These are phyloP conservation scores for Hygrocybe coccinea DNA, from an alignment of 768 basidiomycete species.

Conservation along the genomic window DNA sequence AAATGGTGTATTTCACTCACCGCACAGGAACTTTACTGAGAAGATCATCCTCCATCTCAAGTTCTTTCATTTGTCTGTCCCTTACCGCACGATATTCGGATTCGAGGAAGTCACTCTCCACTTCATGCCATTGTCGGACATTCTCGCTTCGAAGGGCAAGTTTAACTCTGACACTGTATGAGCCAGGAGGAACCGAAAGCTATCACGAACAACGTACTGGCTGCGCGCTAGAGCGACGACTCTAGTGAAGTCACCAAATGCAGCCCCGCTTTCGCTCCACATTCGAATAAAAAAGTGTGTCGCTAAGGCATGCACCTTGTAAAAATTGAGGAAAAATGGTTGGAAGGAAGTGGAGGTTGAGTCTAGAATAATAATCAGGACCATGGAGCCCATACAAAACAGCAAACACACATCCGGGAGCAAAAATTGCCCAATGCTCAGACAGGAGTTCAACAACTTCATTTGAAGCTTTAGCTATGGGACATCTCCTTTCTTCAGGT, in stretches of 20 bases:
- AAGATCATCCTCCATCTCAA: slow-evolving; percentile 84
- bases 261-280: slow-evolving; percentile 86
- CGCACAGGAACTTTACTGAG: slow-evolving; percentile 80
- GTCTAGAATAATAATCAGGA: slow-evolving; percentile 40
- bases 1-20: slow-evolving; percentile 38
- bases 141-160: slow-evolving; percentile 72
- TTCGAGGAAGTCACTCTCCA: slow-evolving; percentile 76
- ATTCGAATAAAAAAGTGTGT: slow-evolving; percentile 86
- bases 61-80: slow-evolving; percentile 84
- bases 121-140: slow-evolving; percentile 73
- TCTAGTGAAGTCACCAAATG: slow-evolving; percentile 68
- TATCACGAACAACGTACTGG: slow-evolving; percentile 54
- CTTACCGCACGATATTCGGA: slow-evolving; percentile 82
- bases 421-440: slow-evolving; percentile 82
- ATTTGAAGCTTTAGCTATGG: slow-evolving; percentile 77
- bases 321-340: slow-evolving; percentile 84
- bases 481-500: slow-evolving; percentile 70
- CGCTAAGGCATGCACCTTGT: slow-evolving; percentile 73
- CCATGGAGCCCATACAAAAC: slow-evolving; percentile 3
- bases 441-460: slow-evolving; percentile 81
- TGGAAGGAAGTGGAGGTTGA: slow-evolving; percentile 78
- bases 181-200: background rate
- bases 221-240: slow-evolving; percentile 74
- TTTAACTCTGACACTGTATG: slow-evolving; percentile 52
- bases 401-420: slow-evolving; percentile 66